Conservation (phyloP, 306 rosid genomes). For the barrel medic (Medicago truncatula) region DNA sequence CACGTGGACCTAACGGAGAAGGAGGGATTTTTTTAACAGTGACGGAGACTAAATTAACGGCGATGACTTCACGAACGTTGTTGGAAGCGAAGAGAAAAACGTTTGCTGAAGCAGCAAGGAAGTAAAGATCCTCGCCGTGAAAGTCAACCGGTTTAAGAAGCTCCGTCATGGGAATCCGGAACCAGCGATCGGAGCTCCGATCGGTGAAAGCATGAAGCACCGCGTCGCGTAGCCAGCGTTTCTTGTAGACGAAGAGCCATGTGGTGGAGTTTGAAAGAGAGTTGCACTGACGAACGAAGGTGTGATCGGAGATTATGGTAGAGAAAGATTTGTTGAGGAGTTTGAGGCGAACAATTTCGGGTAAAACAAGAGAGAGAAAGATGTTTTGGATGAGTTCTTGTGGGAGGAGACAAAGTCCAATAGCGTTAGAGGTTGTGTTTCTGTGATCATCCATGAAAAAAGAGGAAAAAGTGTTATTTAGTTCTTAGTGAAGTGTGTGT, state of each 20-base stretch:
- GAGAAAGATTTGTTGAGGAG: conserved; percentile 45
- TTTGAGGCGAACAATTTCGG: conserved; percentile 45
- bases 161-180: conserved; percentile 55
- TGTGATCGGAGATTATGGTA: conserved; percentile 47
- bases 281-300: conserved; percentile 60
- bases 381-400: conserved; percentile 60
- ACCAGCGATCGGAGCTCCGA: conserved; percentile 62
- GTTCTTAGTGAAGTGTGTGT: background rate
- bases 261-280: conserved; percentile 53
- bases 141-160: conserved; percentile 53
- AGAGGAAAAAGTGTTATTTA: background rate
- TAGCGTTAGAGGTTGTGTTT: conserved; percentile 46
- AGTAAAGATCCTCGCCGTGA: conserved; percentile 62
- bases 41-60: conserved; percentile 54
- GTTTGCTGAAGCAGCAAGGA: conserved; percentile 59
- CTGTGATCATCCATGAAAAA: conserved; percentile 54
- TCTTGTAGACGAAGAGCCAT: conserved; percentile 72
- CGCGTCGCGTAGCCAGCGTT: conserved; percentile 69
- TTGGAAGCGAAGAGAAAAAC: conserved; percentile 61
- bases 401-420: conserved; percentile 67
- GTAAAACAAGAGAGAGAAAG: conserved; percentile 54
- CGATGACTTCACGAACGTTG: conserved; percentile 53
- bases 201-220: conserved; percentile 63
- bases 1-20: conserved; percentile 67
- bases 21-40: conserved; percentile 66